Conservation (phyloP, 495 filamentous ascomycete species). For the Pseudoneurospora amorphoporcata region DNA sequence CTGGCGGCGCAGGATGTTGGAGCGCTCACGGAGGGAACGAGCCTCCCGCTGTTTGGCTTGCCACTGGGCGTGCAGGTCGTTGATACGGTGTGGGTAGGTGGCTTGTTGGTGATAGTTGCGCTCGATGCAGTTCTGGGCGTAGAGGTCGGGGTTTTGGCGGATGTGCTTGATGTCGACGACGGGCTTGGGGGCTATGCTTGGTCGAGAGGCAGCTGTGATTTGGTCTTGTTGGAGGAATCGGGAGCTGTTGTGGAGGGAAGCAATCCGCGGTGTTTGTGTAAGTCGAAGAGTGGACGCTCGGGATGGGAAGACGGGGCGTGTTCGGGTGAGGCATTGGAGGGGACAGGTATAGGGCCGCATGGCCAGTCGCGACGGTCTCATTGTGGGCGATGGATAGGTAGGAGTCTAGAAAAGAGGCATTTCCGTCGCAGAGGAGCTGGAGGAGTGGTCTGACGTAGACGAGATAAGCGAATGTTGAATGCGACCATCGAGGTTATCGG, state of each 20-base stretch:
- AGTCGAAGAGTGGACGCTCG: background rate
- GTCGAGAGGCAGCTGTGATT: conserved; percentile 11
- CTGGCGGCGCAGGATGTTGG: conserved; percentile 43
- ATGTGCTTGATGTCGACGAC: conserved; percentile 79
- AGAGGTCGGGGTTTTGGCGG: conserved; percentile 65
- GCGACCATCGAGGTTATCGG: background rate
- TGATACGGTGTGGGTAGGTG: conserved; percentile 57
- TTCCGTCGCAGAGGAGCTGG: too few relatives aligned
- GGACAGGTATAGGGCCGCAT: conserved; percentile 17
- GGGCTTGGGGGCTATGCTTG: conserved; percentile 71
- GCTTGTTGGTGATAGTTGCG: conserved; percentile 70
- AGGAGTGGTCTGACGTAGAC: background rate
- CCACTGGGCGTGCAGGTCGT: conserved; percentile 57
- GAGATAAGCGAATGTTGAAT: background rate
- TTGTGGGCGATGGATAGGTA: conserved; percentile 3
- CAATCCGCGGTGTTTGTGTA: background rate
- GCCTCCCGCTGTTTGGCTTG: conserved; percentile 42
- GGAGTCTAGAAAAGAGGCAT: too few relatives aligned
- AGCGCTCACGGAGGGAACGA: conserved; percentile 46
- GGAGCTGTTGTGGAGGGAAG: conserved; percentile 5
- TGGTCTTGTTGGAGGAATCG: background rate
- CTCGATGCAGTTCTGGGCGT: conserved; percentile 71
- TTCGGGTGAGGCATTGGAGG: conserved; percentile 19
- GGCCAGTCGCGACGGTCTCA: conserved; percentile 11
- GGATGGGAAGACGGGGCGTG: conserved; percentile 1